Percentiles rank a stretch among this genome's conserved stretches.
Conservation (phyloP, 495 filamentous ascomycete genomes). For the Elasticomyces elasticus region DNA sequence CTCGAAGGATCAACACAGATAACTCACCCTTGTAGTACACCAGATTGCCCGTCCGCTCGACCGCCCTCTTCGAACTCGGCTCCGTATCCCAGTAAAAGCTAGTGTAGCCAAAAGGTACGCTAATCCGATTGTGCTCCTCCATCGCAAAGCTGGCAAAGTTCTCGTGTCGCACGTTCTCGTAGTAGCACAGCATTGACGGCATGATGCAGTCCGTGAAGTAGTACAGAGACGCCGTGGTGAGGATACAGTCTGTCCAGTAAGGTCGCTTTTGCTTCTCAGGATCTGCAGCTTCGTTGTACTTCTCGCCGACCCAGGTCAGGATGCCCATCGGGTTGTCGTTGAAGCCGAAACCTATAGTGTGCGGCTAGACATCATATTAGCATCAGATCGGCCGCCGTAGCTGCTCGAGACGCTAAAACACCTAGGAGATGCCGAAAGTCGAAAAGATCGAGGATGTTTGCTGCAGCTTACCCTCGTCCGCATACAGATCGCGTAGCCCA, state of each 20-base stretch:
- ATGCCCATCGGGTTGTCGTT: conserved; percentile 19
- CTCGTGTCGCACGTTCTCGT: conserved; percentile 23
- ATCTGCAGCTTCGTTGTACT: conserved; percentile 23
- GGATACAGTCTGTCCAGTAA: conserved; percentile 13
- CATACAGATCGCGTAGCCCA: conserved; percentile 20
- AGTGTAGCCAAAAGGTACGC: conserved; percentile 19
- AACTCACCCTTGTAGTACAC: conserved; percentile 17
- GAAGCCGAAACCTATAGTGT: conserved; percentile 15
- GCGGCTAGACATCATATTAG: not conserved
- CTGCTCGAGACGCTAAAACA: not conserved
- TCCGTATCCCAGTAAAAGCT: conserved; percentile 19
- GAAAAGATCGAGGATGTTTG: no score
- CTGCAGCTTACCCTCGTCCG: conserved; percentile 7
- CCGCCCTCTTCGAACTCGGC: conserved; percentile 11
- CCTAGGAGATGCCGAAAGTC: no score
- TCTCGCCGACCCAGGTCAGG: conserved; percentile 24
- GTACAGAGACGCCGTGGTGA: conserved; percentile 22
- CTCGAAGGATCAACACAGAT: not conserved
- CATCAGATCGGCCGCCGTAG: not conserved
- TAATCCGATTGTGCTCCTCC: conserved; percentile 20
- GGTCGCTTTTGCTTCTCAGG: conserved; percentile 13
- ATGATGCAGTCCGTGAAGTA: conserved; percentile 23
- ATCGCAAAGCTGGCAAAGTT: conserved; percentile 16
- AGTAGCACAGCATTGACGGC: conserved; percentile 20
- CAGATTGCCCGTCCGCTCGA: conserved; percentile 23